Evolutionary conservation across 257 asterid genomes (phyloP), one percentile per base, ranked within the genome.

Genomic region (Parsonsia alboflavescens): DNA sequence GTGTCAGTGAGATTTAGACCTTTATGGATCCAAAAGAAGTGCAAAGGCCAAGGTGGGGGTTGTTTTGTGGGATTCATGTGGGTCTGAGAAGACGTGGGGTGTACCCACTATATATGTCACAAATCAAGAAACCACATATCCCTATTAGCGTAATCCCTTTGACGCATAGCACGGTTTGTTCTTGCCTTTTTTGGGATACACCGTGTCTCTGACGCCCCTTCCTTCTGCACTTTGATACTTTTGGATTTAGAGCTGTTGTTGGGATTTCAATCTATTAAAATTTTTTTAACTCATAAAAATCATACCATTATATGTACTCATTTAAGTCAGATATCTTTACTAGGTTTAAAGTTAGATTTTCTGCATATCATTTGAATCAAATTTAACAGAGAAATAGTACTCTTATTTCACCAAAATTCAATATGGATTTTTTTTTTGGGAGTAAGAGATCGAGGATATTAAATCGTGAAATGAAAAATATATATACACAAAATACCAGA

Each of bases 41-140:
- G 56, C 81, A 57, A 72, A 65, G 75, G 39, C 39, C 39, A 33
- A 33, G 19, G n/a, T n/a, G n/a, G 19, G 56, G 10, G n/a, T 0
- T 12, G 56, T 5, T 17, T 22, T 50, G 65, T 68, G 78, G 66
- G 63, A 19, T 57, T 50, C 73, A 59, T 73, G 85, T 78, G 80
- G 57, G 68, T 59, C 77, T 74, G 79, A 50, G 7, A 42, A 42
- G 57, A 57, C 77, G 2, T 74, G 78, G 39, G 45, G 39, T 59
- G 70, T 73, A 52, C 80, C 76, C 61, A 39, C 71, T 48, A 28
- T 52, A 28, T 52, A 48, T 17, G n/a, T 64, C 36, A 61, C 54
- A 17, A 53, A 50, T 56, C 73, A 76, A 74, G 30, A 67, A 71
- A 70, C 76, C 71, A 71, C 71, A 71, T 50, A 63, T 71, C 68